A percentile compares a stretch with the other conserved stretches of the same genome.
Conservation (phyloP, 2,329 filamentous ascomycete species). For the Dichotomopilus funicola region DNA sequence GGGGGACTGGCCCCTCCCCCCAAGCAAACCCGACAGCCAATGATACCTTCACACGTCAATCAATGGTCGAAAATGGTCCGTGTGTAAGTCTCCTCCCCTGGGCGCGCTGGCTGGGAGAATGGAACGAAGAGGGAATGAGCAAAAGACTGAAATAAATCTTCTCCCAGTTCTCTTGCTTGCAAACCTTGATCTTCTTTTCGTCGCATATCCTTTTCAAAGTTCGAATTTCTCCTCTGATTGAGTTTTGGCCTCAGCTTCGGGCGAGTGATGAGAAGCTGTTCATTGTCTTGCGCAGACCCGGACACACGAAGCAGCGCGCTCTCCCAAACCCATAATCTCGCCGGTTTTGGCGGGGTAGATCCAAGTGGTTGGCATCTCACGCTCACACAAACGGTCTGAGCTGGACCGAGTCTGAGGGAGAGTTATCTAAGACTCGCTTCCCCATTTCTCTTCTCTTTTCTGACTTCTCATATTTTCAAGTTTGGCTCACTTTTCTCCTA, state of each 20-base stretch:
- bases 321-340: too few relatives aligned
- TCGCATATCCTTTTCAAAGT: neutral
- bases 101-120: neutral
- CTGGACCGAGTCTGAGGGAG: too few relatives aligned
- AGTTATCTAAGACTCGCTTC: too few relatives aligned
- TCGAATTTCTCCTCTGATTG: neutral
- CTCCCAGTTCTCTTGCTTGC: neutral
- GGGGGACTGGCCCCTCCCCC: conserved; percentile 2
- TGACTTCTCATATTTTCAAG: too few relatives aligned
- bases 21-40: conserved; percentile 17
- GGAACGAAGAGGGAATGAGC: too few relatives aligned
- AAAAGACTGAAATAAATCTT: too few relatives aligned
- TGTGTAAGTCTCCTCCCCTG: conserved; percentile 18
- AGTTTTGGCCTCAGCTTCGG: neutral
- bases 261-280: neutral
- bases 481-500: too few relatives aligned
- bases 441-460: too few relatives aligned
- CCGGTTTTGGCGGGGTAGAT: too few relatives aligned
- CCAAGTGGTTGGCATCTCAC: too few relatives aligned
- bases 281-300: neutral
- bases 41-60: conserved; percentile 26
- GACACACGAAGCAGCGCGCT: too few relatives aligned
- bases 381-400: too few relatives aligned
- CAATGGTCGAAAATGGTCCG: conserved; percentile 23
- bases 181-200: neutral